These are phyloP conservation scores for Claviceps maximensis DNA, from an alignment of 2,329 filamentous ascomycete genomes.

Conservation along the genomic window DNA sequence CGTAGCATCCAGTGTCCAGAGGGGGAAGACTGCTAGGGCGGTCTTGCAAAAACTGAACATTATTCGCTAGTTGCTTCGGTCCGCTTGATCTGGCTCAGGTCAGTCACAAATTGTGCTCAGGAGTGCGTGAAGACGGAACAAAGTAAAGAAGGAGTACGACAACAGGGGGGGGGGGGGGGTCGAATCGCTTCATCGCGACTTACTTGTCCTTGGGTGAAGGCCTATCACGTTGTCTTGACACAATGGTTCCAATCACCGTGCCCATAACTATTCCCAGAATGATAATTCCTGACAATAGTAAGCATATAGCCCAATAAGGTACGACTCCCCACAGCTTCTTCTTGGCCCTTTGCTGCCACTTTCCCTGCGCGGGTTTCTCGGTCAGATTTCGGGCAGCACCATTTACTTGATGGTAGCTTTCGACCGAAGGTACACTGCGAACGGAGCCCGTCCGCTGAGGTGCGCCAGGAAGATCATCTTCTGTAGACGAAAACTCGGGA, in stretches of 20 bases:
- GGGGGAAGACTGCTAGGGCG: slow-evolving; percentile 36
- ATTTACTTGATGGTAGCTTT: slow-evolving; percentile 42
- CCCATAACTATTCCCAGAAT: slow-evolving; percentile 43
- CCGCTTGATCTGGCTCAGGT: slow-evolving; percentile 10
- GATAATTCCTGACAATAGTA: slow-evolving; percentile 34
- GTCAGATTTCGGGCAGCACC: slow-evolving; percentile 29
- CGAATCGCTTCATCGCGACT: slow-evolving; percentile 1
- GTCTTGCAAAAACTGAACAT: slow-evolving; percentile 37
- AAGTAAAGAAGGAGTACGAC: too few relatives aligned
- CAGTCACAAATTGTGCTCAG: not conserved
- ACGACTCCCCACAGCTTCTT: slow-evolving; percentile 45
- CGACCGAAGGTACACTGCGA: slow-evolving; percentile 29
- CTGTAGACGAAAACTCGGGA: slow-evolving; percentile 46
- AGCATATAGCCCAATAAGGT: slow-evolving; percentile 47
- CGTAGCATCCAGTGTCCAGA: slow-evolving; percentile 41
- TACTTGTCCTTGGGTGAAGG: slow-evolving; percentile 13
- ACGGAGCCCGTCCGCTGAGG: slow-evolving; percentile 30
- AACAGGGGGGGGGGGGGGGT: not conserved
- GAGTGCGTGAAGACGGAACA: not conserved
- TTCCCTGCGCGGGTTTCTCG: slow-evolving; percentile 34
- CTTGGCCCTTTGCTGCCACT: slow-evolving; percentile 41
- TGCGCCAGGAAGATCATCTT: slow-evolving; percentile 37
- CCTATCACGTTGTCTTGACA: slow-evolving; percentile 7
- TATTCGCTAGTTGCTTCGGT: slow-evolving; percentile 23
- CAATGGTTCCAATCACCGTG: slow-evolving; percentile 28